Percentiles rank a stretch among this genome's conserved stretches.
phyloP scores from a whole-genome alignment of 2,329 filamentous ascomycete genomes.

The Alternaria viburni region DNA sequence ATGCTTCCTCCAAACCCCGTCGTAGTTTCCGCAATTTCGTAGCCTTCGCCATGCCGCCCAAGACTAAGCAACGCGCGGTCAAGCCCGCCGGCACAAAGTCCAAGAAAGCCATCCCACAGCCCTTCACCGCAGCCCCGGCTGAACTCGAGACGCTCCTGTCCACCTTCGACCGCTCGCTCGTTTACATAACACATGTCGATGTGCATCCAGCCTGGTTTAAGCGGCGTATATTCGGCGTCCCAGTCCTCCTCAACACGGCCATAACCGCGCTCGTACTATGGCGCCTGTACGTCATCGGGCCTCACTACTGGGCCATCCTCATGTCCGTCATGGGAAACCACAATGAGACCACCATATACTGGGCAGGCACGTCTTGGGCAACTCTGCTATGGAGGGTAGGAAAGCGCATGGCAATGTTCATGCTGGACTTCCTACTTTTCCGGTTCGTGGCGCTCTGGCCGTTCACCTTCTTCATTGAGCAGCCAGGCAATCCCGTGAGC shows the following conservation, averaged over 20 bases:
- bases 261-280: constrained; percentile 70
- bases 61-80: constrained; percentile 24
- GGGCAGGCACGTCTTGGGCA: constrained; percentile 59
- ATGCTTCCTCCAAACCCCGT: background rate
- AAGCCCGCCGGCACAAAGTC: constrained; percentile 10
- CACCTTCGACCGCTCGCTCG: constrained; percentile 68
- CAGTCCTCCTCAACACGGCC: constrained; percentile 74
- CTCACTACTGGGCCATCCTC: constrained; percentile 74
- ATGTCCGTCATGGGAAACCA: constrained; percentile 68
- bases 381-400: constrained; percentile 64
- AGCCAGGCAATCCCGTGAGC: constrained; percentile 67
- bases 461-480: constrained; percentile 63
- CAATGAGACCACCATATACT: constrained; percentile 71
- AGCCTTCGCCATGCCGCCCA: constrained; percentile 24
- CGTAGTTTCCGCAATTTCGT: background rate
- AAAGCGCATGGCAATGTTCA: constrained; percentile 68
- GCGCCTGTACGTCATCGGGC: constrained; percentile 71
- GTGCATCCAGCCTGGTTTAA: constrained; percentile 73
- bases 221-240: constrained; percentile 80
- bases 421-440: constrained; percentile 71
- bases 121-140: constrained; percentile 69
- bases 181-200: constrained; percentile 89
- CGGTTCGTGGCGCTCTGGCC: constrained; percentile 56
- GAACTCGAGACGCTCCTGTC: constrained; percentile 70
- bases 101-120: constrained; percentile 48